Evolutionary conservation across 805 yeast species (phyloP), one percentile per base, ranked within the genome.

Genomic region (Candida anglica): DNA sequence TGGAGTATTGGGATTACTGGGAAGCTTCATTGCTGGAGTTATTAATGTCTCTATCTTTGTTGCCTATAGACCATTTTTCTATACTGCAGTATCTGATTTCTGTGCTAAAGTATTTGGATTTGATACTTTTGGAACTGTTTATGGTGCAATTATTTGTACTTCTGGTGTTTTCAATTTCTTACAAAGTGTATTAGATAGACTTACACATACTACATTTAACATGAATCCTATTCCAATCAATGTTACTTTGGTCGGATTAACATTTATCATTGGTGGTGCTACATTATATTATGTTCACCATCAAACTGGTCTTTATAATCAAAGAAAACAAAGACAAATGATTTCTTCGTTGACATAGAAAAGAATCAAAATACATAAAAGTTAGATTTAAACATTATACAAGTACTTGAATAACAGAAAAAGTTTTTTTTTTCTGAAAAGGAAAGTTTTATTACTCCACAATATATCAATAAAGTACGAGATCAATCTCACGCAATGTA

Each of bases 71-170:
- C 81, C 80, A 23, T 73, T 75, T 43, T 75, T 73, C 53, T 75
- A 75, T 48, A 74, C 81, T n/a, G 62, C 77, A 2, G 58, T 75
- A 24, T 68, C 76, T 3, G 81, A 75, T 48, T 71, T 65, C 47
- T 75, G 80, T 47, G 79, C 83, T 18, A 79, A 79, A 51, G 79
- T 73, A 30, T 79, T 77, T 51, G 82, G 83, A 1, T 69, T 72
- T 42, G 79, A 75, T 46, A 73, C 81, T 8, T 73, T 75, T 50
- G 81, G 83, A 25, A 71, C 77, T 1, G 69, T 75, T 19, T 75
- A 75, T 45, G 80, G 80, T n/a, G 54, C 75, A 14, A 71, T 74
- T 20, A 72, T 74, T 56, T 69, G 77, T 28, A 56, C 71, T 16
- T 66, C 79, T 1, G 81, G 81, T 23, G 42, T 71, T 13, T 53